phyloP scores from a whole-genome alignment of 257 asterid species.

The Thymus quinquecostatus region DNA sequence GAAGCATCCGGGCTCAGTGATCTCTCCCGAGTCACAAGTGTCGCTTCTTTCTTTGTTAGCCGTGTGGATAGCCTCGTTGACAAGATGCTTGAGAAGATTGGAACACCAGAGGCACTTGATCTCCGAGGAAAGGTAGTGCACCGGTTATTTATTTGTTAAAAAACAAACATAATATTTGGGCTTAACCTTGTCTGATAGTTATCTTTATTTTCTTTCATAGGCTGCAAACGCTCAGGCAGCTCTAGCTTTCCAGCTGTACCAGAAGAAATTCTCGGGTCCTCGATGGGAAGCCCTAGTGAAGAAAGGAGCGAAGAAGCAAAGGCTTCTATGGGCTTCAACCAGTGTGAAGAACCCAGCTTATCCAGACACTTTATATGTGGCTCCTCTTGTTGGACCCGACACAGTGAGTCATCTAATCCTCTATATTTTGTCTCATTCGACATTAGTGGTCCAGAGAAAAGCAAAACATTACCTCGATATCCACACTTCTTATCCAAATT shows the following conservation, averaged over 20 bases:
- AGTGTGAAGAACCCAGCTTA: conserved; percentile 99
- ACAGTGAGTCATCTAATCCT: conserved; percentile 67
- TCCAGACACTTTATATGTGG: conserved; percentile 94
- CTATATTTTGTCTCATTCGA: conserved; percentile 23
- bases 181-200: too few species aligned
- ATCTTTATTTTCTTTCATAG: conserved; percentile 40
- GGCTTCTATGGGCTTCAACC: conserved; percentile 99
- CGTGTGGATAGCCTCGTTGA: conserved; percentile 96
- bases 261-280: conserved; percentile 95
- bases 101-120: conserved; percentile 92
- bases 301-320: conserved; percentile 99
- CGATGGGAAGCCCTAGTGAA: conserved; percentile 98
- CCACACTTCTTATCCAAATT: not conserved
- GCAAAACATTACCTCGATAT: not conserved
- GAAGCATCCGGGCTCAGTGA: conserved; percentile 96
- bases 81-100: conserved; percentile 94
- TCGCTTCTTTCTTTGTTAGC: conserved; percentile 96
- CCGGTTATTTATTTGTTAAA: not conserved
- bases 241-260: conserved; percentile 90
- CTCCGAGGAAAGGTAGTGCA: conserved; percentile 90
- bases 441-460: conserved; percentile 25
- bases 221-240: conserved; percentile 99
- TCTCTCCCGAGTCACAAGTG: conserved; percentile 94
- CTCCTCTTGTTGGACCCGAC: conserved; percentile 99
- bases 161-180: too few species aligned